Evolutionary conservation across 352 stramenopile species (phyloP), one percentile per base, ranked within the genome.

Genomic region (Pythium diclinum): DNA sequence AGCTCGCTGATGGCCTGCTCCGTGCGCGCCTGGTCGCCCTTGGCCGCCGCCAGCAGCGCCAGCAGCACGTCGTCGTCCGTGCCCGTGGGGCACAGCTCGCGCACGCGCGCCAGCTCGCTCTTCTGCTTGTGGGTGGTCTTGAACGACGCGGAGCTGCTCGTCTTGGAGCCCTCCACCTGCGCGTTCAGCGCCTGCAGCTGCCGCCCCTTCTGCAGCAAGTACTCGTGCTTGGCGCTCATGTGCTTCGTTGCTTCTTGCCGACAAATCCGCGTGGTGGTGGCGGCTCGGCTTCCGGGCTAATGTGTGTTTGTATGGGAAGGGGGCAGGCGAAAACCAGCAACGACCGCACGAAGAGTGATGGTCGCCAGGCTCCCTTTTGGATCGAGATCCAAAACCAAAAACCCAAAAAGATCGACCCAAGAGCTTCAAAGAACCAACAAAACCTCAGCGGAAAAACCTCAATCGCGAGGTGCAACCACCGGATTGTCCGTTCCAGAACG

Each of bases 181-280:
- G 88, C 81, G 58, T 81, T 84, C 49, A 93, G 80, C 63, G 87
- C 84, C 83, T 95, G 74, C 56, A 93, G 78, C 74, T 91, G 82
- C 52, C 87, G 78, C 14, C 83, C 86, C 68, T 92, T 92, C 73
- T 91, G 83, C 56, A 93, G 64, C 70, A 83, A 78, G 66, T 95
- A 93, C 58, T 92, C 86, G 73, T 78, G 85, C 75, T 91, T 92
- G 46, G 55, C 51, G 77, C 68, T 83, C 86, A 94, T 95, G 69
- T 74, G 57, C 40, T 38, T 28, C 25, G 25, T 28, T 28, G 25
- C 25, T 28, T 28, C 25, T 28, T 28, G 25, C 25, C 25, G 25
- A 28, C 25, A 3, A 3, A 28, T 28, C 25, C 25, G 25, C 25
- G 1, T 28, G 25, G 25, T 28, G 25, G 33, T 34, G 40, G 25